Conservation (phyloP, 2,329 filamentous ascomycete species). For the Sclerotinia spermophila region DNA sequence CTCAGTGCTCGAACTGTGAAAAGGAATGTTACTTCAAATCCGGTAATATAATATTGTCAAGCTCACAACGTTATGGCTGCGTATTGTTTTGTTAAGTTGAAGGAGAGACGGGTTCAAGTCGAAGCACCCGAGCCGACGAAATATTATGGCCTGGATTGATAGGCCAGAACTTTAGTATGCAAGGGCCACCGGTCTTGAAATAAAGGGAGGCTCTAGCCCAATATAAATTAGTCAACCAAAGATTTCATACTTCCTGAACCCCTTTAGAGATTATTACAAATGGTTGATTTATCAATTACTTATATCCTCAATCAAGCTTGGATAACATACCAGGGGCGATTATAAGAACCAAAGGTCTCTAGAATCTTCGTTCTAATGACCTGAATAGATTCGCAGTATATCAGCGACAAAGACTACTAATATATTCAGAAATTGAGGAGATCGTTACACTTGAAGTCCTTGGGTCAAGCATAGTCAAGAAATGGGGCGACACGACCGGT, state of each 20-base stretch:
- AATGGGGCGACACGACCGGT: neutral
- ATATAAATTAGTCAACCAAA: neutral
- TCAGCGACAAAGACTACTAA: neutral
- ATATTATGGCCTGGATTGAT: neutral
- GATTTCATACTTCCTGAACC: neutral
- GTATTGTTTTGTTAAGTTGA: neutral
- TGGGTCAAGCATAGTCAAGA: neutral
- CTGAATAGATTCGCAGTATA: neutral
- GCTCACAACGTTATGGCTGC: neutral
- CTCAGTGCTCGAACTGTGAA: neutral
- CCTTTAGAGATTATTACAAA: neutral
- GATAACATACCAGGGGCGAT: neutral
- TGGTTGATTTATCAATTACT: neutral
- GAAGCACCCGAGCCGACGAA: neutral
- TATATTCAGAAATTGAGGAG: neutral
- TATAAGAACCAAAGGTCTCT: neutral
- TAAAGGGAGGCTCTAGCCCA: neutral
- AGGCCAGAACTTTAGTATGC: neutral
- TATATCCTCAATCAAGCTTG: neutral
- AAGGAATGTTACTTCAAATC: neutral
- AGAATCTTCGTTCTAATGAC: neutral
- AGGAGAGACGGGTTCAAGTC: neutral
- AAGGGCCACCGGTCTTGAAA: too few relatives aligned
- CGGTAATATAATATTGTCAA: neutral
- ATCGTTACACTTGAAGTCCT: neutral